Percentiles rank a stretch among this genome's conserved stretches.
Evolutionary conservation across 371 early-diverging fungal species (phyloP).

Genomic region (Funneliformis caledonium): DNA sequence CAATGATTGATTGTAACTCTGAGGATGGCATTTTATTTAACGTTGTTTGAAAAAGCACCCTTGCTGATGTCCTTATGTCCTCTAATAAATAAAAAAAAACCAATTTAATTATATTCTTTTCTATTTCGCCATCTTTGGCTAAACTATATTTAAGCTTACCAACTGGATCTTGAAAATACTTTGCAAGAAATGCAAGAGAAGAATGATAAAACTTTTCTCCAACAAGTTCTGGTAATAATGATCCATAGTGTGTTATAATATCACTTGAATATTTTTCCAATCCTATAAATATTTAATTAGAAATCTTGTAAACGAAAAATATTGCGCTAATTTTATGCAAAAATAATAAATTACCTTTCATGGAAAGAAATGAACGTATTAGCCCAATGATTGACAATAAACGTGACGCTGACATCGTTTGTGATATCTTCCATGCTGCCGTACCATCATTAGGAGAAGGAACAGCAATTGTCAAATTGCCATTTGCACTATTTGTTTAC

Average conservation of each 20-base stretch:
- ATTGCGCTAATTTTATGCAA: neutral
- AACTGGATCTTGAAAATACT: constrained; percentile 87
- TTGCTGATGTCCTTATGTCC: constrained; percentile 57
- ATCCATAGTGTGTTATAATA: constrained; percentile 34
- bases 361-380: constrained; percentile 35
- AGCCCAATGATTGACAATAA: constrained; percentile 33
- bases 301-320: neutral
- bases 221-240: constrained; percentile 55
- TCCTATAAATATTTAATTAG: neutral
- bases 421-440: constrained; percentile 28
- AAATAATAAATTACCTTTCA: constrained; percentile 27
- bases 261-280: constrained; percentile 39
- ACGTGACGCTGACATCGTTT: constrained; percentile 31
- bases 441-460: constrained; percentile 19
- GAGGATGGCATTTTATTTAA: constrained; percentile 53
- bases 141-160: constrained; percentile 51
- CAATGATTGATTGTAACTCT: constrained; percentile 55
- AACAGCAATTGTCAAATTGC: constrained; percentile 30
- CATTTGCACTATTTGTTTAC: constrained; percentile 31
- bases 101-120: neutral
- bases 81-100: constrained; percentile 40
- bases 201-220: constrained; percentile 63
- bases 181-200: constrained; percentile 75
- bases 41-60: constrained; percentile 52
- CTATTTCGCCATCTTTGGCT: neutral